These are phyloP conservation scores for Nigrospora osmanthi DNA, from an alignment of 2,329 filamentous ascomycete species.

Conservation along the genomic window DNA sequence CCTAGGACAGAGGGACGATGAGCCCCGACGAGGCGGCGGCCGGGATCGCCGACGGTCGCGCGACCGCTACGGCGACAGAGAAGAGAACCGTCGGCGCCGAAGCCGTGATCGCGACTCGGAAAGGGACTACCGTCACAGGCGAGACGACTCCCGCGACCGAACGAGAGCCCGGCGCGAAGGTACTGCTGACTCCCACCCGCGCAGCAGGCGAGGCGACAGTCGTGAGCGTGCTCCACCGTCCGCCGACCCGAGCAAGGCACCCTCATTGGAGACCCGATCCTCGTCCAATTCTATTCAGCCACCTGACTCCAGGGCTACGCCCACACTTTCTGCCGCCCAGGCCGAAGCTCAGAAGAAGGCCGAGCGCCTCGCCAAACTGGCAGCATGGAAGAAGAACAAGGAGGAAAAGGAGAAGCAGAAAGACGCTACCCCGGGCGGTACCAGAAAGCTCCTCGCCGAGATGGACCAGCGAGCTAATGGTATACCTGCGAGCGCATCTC, in stretches of 20 bases:
- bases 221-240: conserved; percentile 43
- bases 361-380: conserved; percentile 71
- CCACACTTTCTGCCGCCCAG: conserved; percentile 40
- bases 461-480: conserved; percentile 63
- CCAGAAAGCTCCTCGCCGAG: conserved; percentile 60
- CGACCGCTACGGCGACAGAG: conserved; percentile 44
- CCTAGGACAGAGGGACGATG: conserved; percentile 58
- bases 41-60: conserved; percentile 60
- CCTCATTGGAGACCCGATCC: conserved; percentile 49
- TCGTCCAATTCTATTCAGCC: conserved; percentile 27
- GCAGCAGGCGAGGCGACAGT: conserved; percentile 59
- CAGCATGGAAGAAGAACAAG: conserved; percentile 89
- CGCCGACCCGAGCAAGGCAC: conserved; percentile 38
- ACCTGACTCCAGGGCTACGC: conserved; percentile 38
- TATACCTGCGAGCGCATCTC: conserved; percentile 35
- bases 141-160: conserved; percentile 67
- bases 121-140: conserved; percentile 58
- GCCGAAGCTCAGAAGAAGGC: conserved; percentile 71
- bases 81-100: conserved; percentile 47
- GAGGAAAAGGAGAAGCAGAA: conserved; percentile 69
- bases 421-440: conserved; percentile 56
- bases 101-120: conserved; percentile 52
- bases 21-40: conserved; percentile 41
- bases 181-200: conserved; percentile 62
- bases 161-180: conserved; percentile 56